phyloP scores from a whole-genome alignment of 1,284 basidiomycete genomes.

The Cutaneotrichosporon sp. region DNA sequence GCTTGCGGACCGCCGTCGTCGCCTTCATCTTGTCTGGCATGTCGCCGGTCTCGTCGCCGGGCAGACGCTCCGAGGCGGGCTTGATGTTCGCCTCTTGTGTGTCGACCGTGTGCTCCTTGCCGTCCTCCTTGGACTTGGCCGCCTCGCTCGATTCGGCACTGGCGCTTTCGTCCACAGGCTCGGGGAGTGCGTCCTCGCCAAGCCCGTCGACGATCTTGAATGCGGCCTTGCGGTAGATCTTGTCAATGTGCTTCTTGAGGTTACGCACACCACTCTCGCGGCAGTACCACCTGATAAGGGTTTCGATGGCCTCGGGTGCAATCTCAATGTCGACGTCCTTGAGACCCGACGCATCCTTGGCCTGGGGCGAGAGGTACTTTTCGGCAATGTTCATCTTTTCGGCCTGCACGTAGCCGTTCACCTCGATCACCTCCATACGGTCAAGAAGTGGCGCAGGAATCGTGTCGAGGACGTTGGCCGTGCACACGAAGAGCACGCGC shows the following conservation, averaged over 20 bases:
- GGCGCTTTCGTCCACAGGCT: too few species aligned
- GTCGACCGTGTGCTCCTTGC: slow-evolving; percentile 30
- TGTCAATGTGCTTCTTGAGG: slow-evolving; percentile 93
- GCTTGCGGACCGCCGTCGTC: slow-evolving; percentile 70
- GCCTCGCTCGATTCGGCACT: slow-evolving; percentile 14
- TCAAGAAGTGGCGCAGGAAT: slow-evolving; percentile 95
- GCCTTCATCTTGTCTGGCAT: slow-evolving; percentile 38
- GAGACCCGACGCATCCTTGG: slow-evolving; percentile 84
- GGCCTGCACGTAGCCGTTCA: slow-evolving; percentile 92
- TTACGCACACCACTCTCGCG: slow-evolving; percentile 93
- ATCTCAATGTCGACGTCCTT: slow-evolving; percentile 75
- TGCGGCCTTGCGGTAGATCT: slow-evolving; percentile 97
- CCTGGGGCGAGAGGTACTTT: slow-evolving; percentile 88
- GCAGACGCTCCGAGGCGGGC: slow-evolving; percentile 47
- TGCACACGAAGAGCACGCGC: slow-evolving; percentile 95
- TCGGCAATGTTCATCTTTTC: slow-evolving; percentile 93
- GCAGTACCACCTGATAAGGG: slow-evolving; percentile 93
- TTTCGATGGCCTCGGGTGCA: slow-evolving; percentile 73
- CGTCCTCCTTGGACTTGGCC: not conserved
- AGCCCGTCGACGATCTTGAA: slow-evolving; percentile 87
- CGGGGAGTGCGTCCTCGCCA: slow-evolving; percentile 81
- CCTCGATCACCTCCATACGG: slow-evolving; percentile 96
- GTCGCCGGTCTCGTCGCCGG: slow-evolving; percentile 36
- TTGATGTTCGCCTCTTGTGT: slow-evolving; percentile 46
- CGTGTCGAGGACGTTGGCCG: slow-evolving; percentile 89